Evolutionary conservation across 352 stramenopile genomes (phyloP).

Genomic region (Aphanomyces cochlioides): DNA sequence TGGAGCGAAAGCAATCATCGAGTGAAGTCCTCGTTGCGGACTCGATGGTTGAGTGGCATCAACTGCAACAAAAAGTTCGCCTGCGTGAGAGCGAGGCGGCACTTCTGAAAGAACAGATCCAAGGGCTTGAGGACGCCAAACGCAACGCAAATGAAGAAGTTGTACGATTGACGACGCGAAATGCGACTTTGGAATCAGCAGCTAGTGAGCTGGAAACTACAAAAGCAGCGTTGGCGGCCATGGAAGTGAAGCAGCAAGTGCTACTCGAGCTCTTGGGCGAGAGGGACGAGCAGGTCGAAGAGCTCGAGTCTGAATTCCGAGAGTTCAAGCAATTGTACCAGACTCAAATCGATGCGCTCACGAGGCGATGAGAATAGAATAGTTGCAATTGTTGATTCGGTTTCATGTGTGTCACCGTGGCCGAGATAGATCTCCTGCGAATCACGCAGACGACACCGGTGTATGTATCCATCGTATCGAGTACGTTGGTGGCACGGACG

Average conservation of each 20-base stretch:
- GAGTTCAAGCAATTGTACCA: slow-evolving; percentile 77
- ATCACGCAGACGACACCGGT: background rate
- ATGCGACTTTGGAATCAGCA: slow-evolving; percentile 62
- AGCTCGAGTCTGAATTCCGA: slow-evolving; percentile 66
- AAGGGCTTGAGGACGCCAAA: slow-evolving; percentile 56
- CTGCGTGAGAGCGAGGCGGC: slow-evolving; percentile 70
- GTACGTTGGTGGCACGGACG: background rate
- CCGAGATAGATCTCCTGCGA: too few relatives aligned
- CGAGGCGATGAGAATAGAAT: slow-evolving; percentile 8
- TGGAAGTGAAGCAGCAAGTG: slow-evolving; percentile 76
- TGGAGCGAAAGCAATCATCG: too few relatives aligned
- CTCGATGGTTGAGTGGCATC: slow-evolving; percentile 56
- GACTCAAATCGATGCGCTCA: slow-evolving; percentile 27
- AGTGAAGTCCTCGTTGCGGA: too few relatives aligned
- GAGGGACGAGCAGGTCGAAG: slow-evolving; percentile 83
- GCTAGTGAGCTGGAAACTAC: slow-evolving; percentile 48
- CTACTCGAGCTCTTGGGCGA: slow-evolving; percentile 79
- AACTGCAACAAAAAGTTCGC: slow-evolving; percentile 69
- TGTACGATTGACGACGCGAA: slow-evolving; percentile 64
- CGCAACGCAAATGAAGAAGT: slow-evolving; percentile 70
- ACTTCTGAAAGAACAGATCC: slow-evolving; percentile 67
- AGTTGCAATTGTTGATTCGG: background rate
- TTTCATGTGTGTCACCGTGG: too few relatives aligned
- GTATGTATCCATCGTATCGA: background rate
- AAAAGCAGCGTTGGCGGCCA: slow-evolving; percentile 46